Evolutionary conservation across 768 basidiomycete genomes (phyloP).

Genomic region (Mycena vitilis): DNA sequence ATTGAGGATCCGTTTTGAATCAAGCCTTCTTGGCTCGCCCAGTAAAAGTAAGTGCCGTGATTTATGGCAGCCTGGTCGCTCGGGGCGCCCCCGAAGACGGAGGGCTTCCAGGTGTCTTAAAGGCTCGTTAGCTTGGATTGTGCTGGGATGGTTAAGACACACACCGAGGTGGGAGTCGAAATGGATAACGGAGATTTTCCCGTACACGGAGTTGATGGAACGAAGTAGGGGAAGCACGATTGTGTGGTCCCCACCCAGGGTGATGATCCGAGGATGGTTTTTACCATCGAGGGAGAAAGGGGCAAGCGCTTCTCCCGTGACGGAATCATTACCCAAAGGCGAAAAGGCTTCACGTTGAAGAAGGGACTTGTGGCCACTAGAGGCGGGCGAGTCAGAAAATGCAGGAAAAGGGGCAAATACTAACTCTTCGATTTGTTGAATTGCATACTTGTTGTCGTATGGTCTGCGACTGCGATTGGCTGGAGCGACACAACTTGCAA

Average conservation of each 20-base stretch:
- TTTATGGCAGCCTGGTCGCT: slow-evolving; percentile 81
- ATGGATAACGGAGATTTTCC: slow-evolving; percentile 85
- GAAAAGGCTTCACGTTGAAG: slow-evolving; percentile 74
- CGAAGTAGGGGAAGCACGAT: slow-evolving; percentile 74
- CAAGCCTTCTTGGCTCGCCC: slow-evolving; percentile 85
- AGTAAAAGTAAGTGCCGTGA: slow-evolving; percentile 93
- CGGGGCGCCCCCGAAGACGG: slow-evolving; percentile 80
- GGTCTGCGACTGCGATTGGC: slow-evolving; percentile 49
- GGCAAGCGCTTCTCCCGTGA: slow-evolving; percentile 66
- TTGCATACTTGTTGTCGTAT: slow-evolving; percentile 80
- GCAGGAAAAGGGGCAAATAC: not conserved
- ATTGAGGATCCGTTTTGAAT: slow-evolving; percentile 83
- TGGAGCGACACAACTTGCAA: not conserved
- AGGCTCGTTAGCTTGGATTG: slow-evolving; percentile 8
- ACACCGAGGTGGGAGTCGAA: slow-evolving; percentile 82
- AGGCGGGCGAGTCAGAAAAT: not conserved
- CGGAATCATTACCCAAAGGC: slow-evolving; percentile 69
- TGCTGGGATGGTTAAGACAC: slow-evolving; percentile 37
- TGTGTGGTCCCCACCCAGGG: slow-evolving; percentile 91
- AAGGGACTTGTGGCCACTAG: slow-evolving; percentile 70
- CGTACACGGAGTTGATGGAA: slow-evolving; percentile 82
- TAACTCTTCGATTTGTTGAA: slow-evolving; percentile 74
- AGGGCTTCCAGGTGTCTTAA: slow-evolving; percentile 79
- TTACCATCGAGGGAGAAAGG: slow-evolving; percentile 77
- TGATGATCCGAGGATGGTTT: slow-evolving; percentile 82